Evolutionary conservation across 257 asterid species (phyloP), one percentile per base, ranked within the genome.

Genomic region (Solanum neorickii): DNA sequence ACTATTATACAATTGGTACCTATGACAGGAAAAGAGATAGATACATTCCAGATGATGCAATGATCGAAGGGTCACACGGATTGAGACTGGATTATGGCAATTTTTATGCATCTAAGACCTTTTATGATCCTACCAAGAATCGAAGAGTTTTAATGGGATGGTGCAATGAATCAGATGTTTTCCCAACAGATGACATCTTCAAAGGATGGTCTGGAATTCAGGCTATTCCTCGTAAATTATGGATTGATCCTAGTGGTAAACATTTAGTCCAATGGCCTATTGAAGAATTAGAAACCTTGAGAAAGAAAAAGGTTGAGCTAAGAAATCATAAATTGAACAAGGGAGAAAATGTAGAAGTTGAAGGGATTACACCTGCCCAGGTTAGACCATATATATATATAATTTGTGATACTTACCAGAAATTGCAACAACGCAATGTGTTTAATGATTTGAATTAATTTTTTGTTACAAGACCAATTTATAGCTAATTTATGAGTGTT

Each of bases 181-280:
- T 29, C 16, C 75, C 70, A 56, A 15, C 18, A 1, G 88, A 56
- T n/a, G 12, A 21, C 2, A 12, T 23, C 25, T 27, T 46, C 8
- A 86, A 86, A 77, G 85, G 88, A 21, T 86, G 88, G 88, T 41
- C 85, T 59, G 83, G 75, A n/a, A 62, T 86, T 41, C 77, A 73
- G 42, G 86, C 39, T 46, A 46, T 78, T 46, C 42, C 84, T 9
- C 42, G 66, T 31, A 78, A 80, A 47, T 15, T 80, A 20, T 80
- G 42, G 84, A 60, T 80, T 29, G 42, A 47, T 80, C 68, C 42
- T 80, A 46, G 10, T 27, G 84, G 27, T 7, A 80, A 47, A 29
- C 66, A 80, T 2, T 47, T 80, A 25, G 42, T 80, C 11, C 66
- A 80, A 47, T 80, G 84, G 84, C 84, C 84, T 3, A 13, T 80